Base-by-base conservation (phyloP, 2,329 filamentous ascomycete species). In the Aspergillus sp. region DNA sequence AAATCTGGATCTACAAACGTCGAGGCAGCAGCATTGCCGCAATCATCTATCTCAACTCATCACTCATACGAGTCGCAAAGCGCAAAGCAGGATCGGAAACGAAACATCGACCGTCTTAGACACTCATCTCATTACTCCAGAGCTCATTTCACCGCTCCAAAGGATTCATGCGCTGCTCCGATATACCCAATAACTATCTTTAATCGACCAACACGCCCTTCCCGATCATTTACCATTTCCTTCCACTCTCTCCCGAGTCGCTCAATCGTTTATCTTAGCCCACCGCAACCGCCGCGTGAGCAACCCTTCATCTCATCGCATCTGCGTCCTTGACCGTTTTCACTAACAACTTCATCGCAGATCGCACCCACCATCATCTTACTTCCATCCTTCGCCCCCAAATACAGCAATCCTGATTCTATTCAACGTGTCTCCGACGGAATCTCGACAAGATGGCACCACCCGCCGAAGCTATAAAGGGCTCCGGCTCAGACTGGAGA, bases 401-500 rank as follows among this genome's bases (percentile, higher is more conserved):
- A 41, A 41, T 13, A 15, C 13, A 41, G 2, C 6, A 4, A 28
- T 28, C 25, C 25, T 28, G 25, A 15, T 2, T 1, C 34, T 41
- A 41, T 15, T 15, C 9, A 15, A 13, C 3, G 34, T 6, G 34
- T 41, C 15, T 41, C 34, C 34, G 15, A 11, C 13, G 34, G 15
- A 41, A 17, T 41, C 11, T 22, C 34, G 23, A 34, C 15, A 34
- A 51, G 23, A 51, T 57, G 54, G 54, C 48, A 25, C 50, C 43
- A 23, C 41, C 56, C 25, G 53, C 46, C 56, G 54, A 54, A 17
- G 23, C 46, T 19, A 67, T 68, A 53, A 58, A 72, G 68, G 63
- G 54, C 64, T 57, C 67, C 22, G 43, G 61, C 17, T n/a, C 59
- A 6, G 71, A 70, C 55, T 70, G 68, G 65, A 69, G 67, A 57